A percentile compares a stretch with the other conserved stretches of the same genome.
Evolutionary conservation across 2,329 filamentous ascomycete genomes (phyloP).

Genomic region (Setomelanomma holmii): DNA sequence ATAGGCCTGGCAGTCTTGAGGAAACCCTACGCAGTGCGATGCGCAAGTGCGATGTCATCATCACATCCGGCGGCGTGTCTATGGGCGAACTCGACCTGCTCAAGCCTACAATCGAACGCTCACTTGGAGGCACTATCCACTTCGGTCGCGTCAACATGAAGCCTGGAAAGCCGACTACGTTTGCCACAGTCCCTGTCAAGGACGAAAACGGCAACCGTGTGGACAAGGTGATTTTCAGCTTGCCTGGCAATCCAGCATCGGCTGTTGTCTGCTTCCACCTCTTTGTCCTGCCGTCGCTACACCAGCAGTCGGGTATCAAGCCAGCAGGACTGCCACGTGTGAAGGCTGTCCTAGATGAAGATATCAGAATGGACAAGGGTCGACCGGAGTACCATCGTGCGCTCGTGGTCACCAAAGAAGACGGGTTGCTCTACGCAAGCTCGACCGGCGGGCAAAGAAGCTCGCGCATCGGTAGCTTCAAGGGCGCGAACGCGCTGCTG

Average conservation of each 20-base stretch:
- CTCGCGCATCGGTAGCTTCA: constrained; percentile 86
- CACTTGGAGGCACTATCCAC: constrained; percentile 89
- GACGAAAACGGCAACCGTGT: constrained; percentile 60
- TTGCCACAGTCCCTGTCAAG: constrained; percentile 81
- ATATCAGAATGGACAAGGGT: constrained; percentile 75
- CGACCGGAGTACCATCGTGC: constrained; percentile 92
- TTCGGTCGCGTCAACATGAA: constrained; percentile 98
- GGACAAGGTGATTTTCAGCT: constrained; percentile 79
- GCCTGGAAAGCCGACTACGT: constrained; percentile 96
- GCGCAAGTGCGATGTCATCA: constrained; percentile 77
- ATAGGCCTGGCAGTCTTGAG: constrained; percentile 73
- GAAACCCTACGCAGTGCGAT: constrained; percentile 77
- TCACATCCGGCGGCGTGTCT: constrained; percentile 93
- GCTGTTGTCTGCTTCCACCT: constrained; percentile 93
- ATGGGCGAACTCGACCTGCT: constrained; percentile 98
- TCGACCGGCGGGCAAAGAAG: constrained; percentile 93
- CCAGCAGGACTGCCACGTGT: constrained; percentile 75
- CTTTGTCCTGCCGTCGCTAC: constrained; percentile 87
- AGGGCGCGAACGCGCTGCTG: constrained; percentile 85
- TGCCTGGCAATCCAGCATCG: constrained; percentile 93
- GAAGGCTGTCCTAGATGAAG: constrained; percentile 73
- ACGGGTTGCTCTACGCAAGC: constrained; percentile 74
- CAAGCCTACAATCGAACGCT: constrained; percentile 92
- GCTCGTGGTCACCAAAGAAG: constrained; percentile 66
- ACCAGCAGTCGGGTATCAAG: constrained; percentile 73